phyloP scores from a whole-genome alignment of 2,329 filamentous ascomycete genomes.

The Passalora sequoiae region DNA sequence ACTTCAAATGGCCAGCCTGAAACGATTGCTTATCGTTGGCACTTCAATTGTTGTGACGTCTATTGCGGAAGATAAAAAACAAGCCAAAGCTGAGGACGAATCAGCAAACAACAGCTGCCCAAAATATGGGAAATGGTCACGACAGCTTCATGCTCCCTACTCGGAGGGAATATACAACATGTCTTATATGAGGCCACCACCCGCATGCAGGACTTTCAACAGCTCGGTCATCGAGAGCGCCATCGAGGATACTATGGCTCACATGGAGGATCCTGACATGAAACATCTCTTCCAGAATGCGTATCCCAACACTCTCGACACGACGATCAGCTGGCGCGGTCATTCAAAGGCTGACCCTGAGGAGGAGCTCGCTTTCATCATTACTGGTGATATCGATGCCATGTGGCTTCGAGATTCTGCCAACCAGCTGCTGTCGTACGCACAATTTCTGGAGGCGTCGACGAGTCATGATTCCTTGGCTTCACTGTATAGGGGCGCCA shows the following conservation, averaged over 20 bases:
- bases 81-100: too few relatives aligned
- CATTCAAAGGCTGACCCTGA: slow-evolving; percentile 59
- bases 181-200: slow-evolving; percentile 39
- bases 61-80: too few relatives aligned
- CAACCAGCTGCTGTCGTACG: slow-evolving; percentile 66
- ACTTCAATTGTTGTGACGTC: too few relatives aligned
- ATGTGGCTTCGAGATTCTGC: slow-evolving; percentile 53
- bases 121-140: slow-evolving; percentile 38
- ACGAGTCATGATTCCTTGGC: slow-evolving; percentile 51
- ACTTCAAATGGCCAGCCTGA: too few relatives aligned
- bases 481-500: slow-evolving; percentile 61
- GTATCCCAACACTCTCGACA: slow-evolving; percentile 75
- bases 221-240: slow-evolving; percentile 34
- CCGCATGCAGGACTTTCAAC: slow-evolving; percentile 41
- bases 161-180: slow-evolving; percentile 41
- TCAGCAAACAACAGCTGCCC: too few relatives aligned
- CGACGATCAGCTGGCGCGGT: slow-evolving; percentile 81
- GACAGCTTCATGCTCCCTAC: slow-evolving; percentile 36
- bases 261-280: slow-evolving; percentile 53
- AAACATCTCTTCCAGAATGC: slow-evolving; percentile 63
- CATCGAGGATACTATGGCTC: slow-evolving; percentile 25
- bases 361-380: slow-evolving; percentile 85
- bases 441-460: slow-evolving; percentile 48
- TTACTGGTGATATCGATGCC: slow-evolving; percentile 61
- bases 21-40: too few relatives aligned